These are phyloP conservation scores for Backusella liffmaniae DNA, from an alignment of 192 early-diverging fungal genomes.

Conservation along the genomic window DNA sequence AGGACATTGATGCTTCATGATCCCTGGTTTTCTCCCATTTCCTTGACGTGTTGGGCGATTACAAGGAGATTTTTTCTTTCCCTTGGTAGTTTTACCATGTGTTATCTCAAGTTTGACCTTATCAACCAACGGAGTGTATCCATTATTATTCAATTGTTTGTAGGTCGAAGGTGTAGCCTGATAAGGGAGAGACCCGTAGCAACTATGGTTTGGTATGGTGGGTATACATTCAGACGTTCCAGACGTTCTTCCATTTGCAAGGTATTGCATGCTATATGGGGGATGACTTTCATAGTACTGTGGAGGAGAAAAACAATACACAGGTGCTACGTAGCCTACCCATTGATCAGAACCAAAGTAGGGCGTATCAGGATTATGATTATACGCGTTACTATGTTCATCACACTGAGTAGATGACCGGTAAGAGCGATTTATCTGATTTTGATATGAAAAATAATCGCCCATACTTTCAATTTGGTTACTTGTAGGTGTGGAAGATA, in stretches of 20 bases:
- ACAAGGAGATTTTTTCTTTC: neutral
- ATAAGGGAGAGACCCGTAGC: neutral
- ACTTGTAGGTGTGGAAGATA: neutral
- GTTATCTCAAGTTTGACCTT: neutral
- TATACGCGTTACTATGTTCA: neutral
- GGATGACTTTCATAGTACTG: neutral
- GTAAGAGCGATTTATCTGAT: neutral
- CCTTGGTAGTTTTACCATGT: neutral
- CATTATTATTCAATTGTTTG: neutral
- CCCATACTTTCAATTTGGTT: neutral
- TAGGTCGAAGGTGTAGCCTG: neutral
- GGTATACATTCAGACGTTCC: neutral
- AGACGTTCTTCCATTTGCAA: neutral
- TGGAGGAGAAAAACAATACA: neutral
- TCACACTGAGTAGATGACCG: neutral
- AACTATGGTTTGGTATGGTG: neutral
- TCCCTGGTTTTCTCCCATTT: neutral
- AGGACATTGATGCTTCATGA: constrained; percentile 11
- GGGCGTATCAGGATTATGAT: neutral
- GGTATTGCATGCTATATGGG: neutral
- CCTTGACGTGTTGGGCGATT: neutral
- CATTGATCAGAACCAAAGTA: neutral
- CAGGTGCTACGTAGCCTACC: neutral
- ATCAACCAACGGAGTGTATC: neutral
- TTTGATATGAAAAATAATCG: neutral